Base-by-base conservation (phyloP, 208 protist genomes). In the Novymonas esmeraldas region DNA sequence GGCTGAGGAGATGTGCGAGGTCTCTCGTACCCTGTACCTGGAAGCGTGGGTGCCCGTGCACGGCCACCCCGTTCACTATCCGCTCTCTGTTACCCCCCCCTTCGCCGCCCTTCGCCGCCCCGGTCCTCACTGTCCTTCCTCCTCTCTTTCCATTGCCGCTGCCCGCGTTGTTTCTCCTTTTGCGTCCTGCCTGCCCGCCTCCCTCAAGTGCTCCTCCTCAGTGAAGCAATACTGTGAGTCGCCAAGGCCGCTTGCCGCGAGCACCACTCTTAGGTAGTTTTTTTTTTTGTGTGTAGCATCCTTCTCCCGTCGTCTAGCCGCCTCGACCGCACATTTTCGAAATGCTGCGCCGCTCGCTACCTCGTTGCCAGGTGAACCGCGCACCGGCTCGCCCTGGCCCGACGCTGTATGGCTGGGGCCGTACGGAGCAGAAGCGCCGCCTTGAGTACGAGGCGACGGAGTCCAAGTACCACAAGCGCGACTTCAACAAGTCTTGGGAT, bases 401-500 rank as follows among this genome's bases (percentile, higher is more conserved):
- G 10, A 94, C 83, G 77, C 84, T 96, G 56, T 90, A 94, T 73
- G 91, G 91, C 49, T 96, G 91, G 91, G 91, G 91, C 6, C 87
- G 91, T 57, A 93, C 91, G 18, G 84, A 83, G 79, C 91, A 96
- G 78, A 96, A 96, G 81, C 83, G 91, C 49, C 91, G 91, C 52
- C 86, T 96, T 3, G 88, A 96, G 82, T 96, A 96, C 76, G 91
- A 96, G 79, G 76, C 91, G 18, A 85, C 87, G 26, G 88, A 96
- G 77, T 92, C 86, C 51, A 90, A 88, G 68, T 96, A 96, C 74
- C 85, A 92, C 81, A 94, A 94, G 76, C 87, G 91, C 54, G 91
- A 96, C 65, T 96, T 96, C 79, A 96, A 96, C 78, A 94, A 94
- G 77, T 81, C 77, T 49, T 96, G 91, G 91, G 91, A 96, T 68